Base-by-base conservation (phyloP, 208 protist species). In the Leishmania amazonensis region DNA sequence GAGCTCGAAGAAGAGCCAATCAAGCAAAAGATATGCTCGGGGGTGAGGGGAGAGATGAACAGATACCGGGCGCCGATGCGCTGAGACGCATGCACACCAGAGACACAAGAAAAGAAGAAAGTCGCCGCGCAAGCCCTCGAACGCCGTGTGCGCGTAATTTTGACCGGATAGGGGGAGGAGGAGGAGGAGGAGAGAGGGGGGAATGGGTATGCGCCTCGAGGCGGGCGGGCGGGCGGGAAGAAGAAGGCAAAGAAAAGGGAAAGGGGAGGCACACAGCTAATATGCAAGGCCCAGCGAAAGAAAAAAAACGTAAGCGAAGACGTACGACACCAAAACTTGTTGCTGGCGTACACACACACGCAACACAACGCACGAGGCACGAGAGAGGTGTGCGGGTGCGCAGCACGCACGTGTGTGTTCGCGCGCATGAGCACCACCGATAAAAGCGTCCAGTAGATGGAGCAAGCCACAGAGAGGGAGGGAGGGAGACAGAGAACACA, bases 361-460 rank as follows among this genome's bases (percentile, higher is more conserved):
- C 24, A 6, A 53, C 49, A n/a, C 42, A 53, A 47, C 11, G 45
- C 38, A 47, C 47, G 15, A 42, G 28, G 9, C 21, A n/a, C 31
- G 17, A 1, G 38, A 51, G 38, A 51, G 42, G 42, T 73, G 68
- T 73, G 0, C 28, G 31, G 35, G 76, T 51, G 31, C 2, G 47
- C 24, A 80, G 0, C 40, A 83, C 19, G 51, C 58, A 38, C 58
- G n/a, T 78, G 72, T 76, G 78, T 53, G 28, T 53, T 17, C 65
- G 51, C 58, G 42, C 8, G 57, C 58, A 28, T 31, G 5, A 21
- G 2, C 70, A 57, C 45, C 70, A 75, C 35, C 45, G 35, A 21
- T 47, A 51, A 45, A 45, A 31, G 62, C 15, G 62, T 38, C 7
- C 4, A 67, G 62, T 38, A 67, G 13, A 67, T 21, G n/a, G 62